phyloP scores from a whole-genome alignment of 139 green algal species.

The Chlorella sp. region DNA sequence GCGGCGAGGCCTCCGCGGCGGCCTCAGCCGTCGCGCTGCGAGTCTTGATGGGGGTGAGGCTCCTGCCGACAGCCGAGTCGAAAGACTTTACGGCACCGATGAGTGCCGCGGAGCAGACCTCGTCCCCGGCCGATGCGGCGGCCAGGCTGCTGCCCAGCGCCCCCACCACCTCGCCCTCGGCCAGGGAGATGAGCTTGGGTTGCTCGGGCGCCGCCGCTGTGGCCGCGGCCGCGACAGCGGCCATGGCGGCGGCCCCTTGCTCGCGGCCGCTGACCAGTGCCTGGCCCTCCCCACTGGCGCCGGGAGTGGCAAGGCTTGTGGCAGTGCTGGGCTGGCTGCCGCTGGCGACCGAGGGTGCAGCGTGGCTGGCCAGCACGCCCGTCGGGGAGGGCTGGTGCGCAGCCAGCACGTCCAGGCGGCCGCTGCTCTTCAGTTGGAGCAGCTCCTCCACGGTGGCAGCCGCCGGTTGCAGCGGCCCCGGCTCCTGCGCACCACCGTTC shows the following conservation, averaged over 20 bases:
- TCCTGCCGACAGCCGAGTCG: neutral
- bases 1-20: neutral
- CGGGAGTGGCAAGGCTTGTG: too few relatives aligned
- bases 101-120: neutral
- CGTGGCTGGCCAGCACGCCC: too few relatives aligned
- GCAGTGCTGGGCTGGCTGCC: constrained; percentile 25
- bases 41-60: constrained; percentile 26
- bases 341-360: too few relatives aligned
- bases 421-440: too few relatives aligned
- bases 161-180: neutral
- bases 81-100: constrained; percentile 3
- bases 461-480: too few relatives aligned
- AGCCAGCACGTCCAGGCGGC: too few relatives aligned
- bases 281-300: too few relatives aligned
- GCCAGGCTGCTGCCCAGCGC: neutral
- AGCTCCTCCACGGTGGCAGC: too few relatives aligned
- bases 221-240: neutral
- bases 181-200: neutral
- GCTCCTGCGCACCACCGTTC: too few relatives aligned
- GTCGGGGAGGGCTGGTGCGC: too few relatives aligned
- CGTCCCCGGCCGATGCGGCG: neutral
- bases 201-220: neutral
- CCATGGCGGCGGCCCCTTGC: too few relatives aligned
- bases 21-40: neutral
- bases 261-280: too few relatives aligned